phyloP scores from a whole-genome alignment of 345 rosid genomes.

The Citrus inodora region DNA sequence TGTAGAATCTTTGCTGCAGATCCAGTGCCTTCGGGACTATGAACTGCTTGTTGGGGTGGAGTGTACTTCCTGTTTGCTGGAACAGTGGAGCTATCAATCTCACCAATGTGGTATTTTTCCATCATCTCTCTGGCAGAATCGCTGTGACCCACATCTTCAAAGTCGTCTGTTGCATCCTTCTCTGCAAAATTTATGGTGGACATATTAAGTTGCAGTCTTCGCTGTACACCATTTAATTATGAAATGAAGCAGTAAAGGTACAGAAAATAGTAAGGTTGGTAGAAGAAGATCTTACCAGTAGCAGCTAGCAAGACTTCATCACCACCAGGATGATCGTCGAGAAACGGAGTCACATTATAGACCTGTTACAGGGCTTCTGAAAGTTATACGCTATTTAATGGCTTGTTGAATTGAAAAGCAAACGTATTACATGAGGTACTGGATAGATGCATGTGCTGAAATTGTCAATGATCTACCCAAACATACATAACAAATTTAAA shows the following conservation, averaged over 20 bases:
- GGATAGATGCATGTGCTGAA: neutral
- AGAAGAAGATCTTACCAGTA: slow-evolving; percentile 39
- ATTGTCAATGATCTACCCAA: neutral
- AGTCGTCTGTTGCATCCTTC: slow-evolving; percentile 78
- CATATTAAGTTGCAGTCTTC: neutral
- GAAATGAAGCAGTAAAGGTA: neutral
- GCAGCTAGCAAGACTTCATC: slow-evolving; percentile 72
- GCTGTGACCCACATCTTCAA: slow-evolving; percentile 73
- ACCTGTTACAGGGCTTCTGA: slow-evolving; percentile 41
- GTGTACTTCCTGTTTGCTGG: slow-evolving; percentile 37
- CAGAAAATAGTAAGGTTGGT: neutral
- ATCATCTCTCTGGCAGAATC: slow-evolving; percentile 54
- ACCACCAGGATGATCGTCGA: slow-evolving; percentile 91
- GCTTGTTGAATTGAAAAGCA: neutral
- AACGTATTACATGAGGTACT: neutral
- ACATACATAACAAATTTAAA: neutral
- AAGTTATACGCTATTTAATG: neutral
- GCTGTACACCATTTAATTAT: neutral
- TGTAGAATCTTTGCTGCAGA: slow-evolving; percentile 40
- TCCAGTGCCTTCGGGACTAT: slow-evolving; percentile 19
- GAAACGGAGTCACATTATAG: slow-evolving; percentile 70
- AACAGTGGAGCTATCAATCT: slow-evolving; percentile 49
- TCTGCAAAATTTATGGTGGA: slow-evolving; percentile 30
- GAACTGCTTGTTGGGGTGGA: slow-evolving; percentile 22
- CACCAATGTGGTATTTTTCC: slow-evolving; percentile 63